These are phyloP conservation scores for Candida yuanshanica DNA, from an alignment of 805 yeast species.

Conservation along the genomic window DNA sequence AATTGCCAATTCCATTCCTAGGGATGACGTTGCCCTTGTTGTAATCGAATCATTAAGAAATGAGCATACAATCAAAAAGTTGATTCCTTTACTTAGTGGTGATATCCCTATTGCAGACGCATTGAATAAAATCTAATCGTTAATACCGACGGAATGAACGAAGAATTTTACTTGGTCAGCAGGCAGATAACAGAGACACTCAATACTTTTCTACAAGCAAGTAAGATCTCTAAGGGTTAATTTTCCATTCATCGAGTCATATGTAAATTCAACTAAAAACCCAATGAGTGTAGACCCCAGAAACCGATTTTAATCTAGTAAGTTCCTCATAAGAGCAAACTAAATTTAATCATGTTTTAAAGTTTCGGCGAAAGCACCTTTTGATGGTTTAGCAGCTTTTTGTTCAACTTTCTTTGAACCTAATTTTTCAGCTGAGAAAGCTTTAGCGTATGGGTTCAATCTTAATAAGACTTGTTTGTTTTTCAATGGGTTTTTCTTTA, in stretches of 20 bases:
- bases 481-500: slow-evolving; percentile 99
- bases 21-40: slow-evolving; percentile 53
- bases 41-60: slow-evolving; percentile 34
- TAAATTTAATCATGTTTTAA: slow-evolving; percentile 52
- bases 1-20: slow-evolving; percentile 16
- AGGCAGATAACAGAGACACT: too few relatives aligned
- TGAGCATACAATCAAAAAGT: slow-evolving; percentile 34
- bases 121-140: not conserved
- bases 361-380: slow-evolving; percentile 63
- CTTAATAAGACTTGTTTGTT: slow-evolving; percentile 97
- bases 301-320: too few relatives aligned
- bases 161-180: too few relatives aligned
- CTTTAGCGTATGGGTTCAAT: slow-evolving; percentile 99
- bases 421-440: slow-evolving; percentile 84
- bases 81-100: slow-evolving; percentile 42
- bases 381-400: slow-evolving; percentile 58
- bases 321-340: not conserved
- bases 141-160: too few relatives aligned
- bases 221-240: not conserved
- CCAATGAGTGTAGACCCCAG: too few relatives aligned
- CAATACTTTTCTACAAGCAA: too few relatives aligned
- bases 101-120: slow-evolving; percentile 22
- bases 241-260: not conserved
- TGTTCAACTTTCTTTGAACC: slow-evolving; percentile 76
- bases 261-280: not conserved